phyloP scores from a whole-genome alignment of 805 yeast genomes.

The Candida hungchunana region DNA sequence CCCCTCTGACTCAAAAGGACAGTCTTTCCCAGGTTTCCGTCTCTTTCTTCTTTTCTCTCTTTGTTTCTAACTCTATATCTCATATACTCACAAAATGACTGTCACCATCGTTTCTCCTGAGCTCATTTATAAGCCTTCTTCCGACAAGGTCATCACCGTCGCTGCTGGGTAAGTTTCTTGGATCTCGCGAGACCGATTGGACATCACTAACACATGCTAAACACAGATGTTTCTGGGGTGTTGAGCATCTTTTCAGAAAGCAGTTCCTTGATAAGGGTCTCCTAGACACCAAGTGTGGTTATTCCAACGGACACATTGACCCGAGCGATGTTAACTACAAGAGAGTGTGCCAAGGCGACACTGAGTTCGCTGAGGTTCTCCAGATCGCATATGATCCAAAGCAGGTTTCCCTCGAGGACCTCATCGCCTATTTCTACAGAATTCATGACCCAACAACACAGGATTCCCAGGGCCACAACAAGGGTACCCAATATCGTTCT shows the following conservation, averaged over 20 bases:
- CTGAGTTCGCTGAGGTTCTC: constrained; percentile 73
- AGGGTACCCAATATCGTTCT: constrained; percentile 87
- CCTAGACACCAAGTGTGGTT: constrained; percentile 81
- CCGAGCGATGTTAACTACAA: constrained; percentile 52
- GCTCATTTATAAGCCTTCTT: constrained; percentile 37
- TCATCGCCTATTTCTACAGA: constrained; percentile 79
- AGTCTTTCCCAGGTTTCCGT: too few relatives aligned
- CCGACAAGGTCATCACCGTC: constrained; percentile 51
- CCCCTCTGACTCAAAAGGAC: too few relatives aligned
- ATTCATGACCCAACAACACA: constrained; percentile 92
- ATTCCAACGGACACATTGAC: constrained; percentile 66
- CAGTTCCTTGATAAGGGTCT: constrained; percentile 64
- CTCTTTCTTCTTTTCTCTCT: too few relatives aligned
- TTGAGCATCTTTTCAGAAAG: constrained; percentile 76
- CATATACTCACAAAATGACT: too few relatives aligned
- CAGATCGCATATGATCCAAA: constrained; percentile 81
- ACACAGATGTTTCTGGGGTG: constrained; percentile 86
- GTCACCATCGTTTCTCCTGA: constrained; percentile 33
- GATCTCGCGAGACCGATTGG: constrained; percentile 22
- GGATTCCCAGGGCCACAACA: constrained; percentile 82
- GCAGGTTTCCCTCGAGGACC: constrained; percentile 48
- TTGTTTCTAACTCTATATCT: too few relatives aligned
- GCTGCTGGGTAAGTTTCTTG: constrained; percentile 51
- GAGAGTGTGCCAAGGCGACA: constrained; percentile 71
- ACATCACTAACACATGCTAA: constrained; percentile 21